Conservation (phyloP, 2,329 filamentous ascomycete genomes). For the Gliomastix tumulicola region DNA sequence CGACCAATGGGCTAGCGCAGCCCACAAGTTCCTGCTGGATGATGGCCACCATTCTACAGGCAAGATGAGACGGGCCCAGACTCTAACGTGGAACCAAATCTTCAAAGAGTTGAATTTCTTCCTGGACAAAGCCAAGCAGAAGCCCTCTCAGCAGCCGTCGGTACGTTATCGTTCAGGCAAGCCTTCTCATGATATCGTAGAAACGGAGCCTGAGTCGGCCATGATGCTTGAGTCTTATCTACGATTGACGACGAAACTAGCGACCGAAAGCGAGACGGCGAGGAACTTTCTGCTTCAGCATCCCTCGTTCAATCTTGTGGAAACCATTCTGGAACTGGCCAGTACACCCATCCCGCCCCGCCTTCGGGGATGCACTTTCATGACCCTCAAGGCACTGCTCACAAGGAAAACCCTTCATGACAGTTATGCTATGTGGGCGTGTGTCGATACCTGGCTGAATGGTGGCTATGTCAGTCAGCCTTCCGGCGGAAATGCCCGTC, state of each 20-base stretch:
- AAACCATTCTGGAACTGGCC: constrained; percentile 71
- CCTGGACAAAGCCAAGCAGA: constrained; percentile 69
- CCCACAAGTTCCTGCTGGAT: constrained; percentile 84
- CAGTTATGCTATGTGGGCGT: constrained; percentile 70
- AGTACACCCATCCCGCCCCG: constrained; percentile 70
- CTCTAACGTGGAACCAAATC: constrained; percentile 88
- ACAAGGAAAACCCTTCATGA: constrained; percentile 63
- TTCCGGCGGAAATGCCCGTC: constrained; percentile 15
- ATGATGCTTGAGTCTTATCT: constrained; percentile 96
- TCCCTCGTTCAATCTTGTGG: constrained; percentile 60
- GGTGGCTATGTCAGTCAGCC: constrained; percentile 36
- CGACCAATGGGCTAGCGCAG: constrained; percentile 72
- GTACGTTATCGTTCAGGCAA: constrained; percentile 49
- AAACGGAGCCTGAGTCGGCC: constrained; percentile 83
- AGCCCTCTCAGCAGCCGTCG: constrained; percentile 39
- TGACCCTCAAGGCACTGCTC: constrained; percentile 68
- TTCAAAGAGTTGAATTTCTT: constrained; percentile 86
- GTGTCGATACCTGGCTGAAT: constrained; percentile 73
- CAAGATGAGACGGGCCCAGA: constrained; percentile 75
- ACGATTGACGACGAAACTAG: constrained; percentile 76
- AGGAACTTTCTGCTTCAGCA: constrained; percentile 66
- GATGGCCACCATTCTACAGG: constrained; percentile 68
- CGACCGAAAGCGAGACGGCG: constrained; percentile 64
- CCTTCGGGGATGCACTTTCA: constrained; percentile 77
- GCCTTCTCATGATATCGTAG: constrained; percentile 58